Evolutionary conservation across 2,329 filamentous ascomycete genomes (phyloP), one percentile per base, ranked within the genome.

Genomic region (Orbilia ellipsospora): DNA sequence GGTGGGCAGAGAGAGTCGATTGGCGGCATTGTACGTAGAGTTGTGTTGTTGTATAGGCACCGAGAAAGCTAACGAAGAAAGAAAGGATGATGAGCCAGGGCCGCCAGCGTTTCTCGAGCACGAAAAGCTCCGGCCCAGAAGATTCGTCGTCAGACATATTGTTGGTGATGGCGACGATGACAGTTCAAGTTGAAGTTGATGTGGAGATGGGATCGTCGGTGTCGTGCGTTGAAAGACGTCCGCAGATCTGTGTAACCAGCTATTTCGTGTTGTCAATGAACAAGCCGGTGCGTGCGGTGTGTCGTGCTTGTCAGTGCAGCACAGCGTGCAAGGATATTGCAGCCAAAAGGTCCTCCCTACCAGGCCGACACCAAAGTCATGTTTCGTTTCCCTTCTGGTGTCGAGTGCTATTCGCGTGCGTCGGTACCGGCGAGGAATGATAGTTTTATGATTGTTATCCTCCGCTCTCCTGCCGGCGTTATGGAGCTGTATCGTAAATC

Each of bases 11-110:
- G 44, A 48, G 55, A 40, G 73, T 70, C 23, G 73, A 77, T 18
- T 66, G 73, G 45, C 73, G 65, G 51, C 66, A 77, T 62, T 77
- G 73, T 15, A 72, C 60, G 45, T 77, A 72, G 4, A 77, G 66
- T 42, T 77, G 73, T 16, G 73, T 77, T 8, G 73, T 77, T 26
- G 73, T 77, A 45, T 77, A 77, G 5, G 73, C 62, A 23, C 73
- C 73, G n/a, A 77, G 66, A 55, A 77, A 77, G 56, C 60, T 62
- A 31, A 77, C 67, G 31, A 77, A 67, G 73, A 77, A 77, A 26
- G 73, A 72, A 8, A 77, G 56, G 36, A 77, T 31, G 42, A 77
- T 70, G 26, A 77, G 56, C 66, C 73, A 70, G 10, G 73, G 73
- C 55, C 73, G 66, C 72, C 72, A 75, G 36, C 64, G 64, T 26